Base-by-base conservation (phyloP, 2,329 filamentous ascomycete genomes). In the Zasmidium angulare region DNA sequence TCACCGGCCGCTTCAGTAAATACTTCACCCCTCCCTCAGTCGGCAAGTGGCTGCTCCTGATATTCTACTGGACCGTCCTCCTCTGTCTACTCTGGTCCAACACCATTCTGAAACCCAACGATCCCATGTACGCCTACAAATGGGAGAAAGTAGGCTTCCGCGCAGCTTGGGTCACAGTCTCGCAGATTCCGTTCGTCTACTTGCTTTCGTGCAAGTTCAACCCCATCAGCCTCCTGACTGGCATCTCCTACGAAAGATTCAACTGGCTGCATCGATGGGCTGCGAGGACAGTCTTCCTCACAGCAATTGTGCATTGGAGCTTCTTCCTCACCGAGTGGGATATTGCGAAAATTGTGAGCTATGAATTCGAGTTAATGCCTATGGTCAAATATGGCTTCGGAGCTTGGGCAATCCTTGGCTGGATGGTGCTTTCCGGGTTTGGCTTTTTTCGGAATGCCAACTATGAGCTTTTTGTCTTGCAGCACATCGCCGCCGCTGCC, bases 151-250 rank as follows among this genome's bases (percentile, higher is more conserved):
- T 89, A 58, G 87, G 84, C 4, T 89, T 85, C 70, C 84, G 87
- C 57, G 87, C 86, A 64, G 87, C 85, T 19, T 89, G 87, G 86
- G 79, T 88, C 23, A 82, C 84, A 10, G 76, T 87, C 49, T 84
- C 81, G 1, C 87, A 89, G 71, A 79, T 89, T 46, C 86, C 86
- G 0, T 76, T 89, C 20, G 76, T 89, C 10, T 88, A 85, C 66
- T 77, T 89, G 1, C 78, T 72, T 9, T 70, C 69, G 17, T 68
- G 66, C 63, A 72, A 72, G 22, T 71, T 89, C 14, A 81, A 69
- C 53, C 68, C 67, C 46, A 77, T 83, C 60, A 80, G 78, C 9
- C 68, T 77, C 17, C 60, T 82, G 17, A 78, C 76, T 0, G 81
- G 79, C 1, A 75, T 78, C 52, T 77, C 77, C 46, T 81, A 83